Conservation (phyloP, 495 filamentous ascomycete species). For the Daldinia loculata region DNA sequence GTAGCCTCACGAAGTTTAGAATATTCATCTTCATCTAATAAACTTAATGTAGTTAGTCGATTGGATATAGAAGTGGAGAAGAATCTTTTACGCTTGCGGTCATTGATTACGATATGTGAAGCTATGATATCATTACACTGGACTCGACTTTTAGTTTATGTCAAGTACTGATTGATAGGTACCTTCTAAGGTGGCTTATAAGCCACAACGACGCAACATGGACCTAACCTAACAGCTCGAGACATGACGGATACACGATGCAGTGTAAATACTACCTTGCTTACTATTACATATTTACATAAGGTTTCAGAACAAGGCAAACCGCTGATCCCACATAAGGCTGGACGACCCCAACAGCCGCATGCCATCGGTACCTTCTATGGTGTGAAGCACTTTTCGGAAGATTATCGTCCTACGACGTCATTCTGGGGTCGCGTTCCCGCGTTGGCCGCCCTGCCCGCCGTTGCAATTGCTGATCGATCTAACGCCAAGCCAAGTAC, state of each 20-base stretch:
- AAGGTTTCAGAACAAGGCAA: conserved; percentile 27
- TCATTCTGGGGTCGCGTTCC: conserved; percentile 31
- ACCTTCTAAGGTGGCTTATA: no score
- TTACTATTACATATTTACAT: background rate
- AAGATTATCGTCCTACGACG: conserved; percentile 33
- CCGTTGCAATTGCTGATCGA: conserved; percentile 37
- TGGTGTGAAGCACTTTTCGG: conserved; percentile 30
- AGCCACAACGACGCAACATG: background rate
- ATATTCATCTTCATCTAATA: conserved; percentile 25
- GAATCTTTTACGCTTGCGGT: conserved; percentile 15
- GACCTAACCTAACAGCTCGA: background rate
- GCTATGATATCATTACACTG: conserved; percentile 26
- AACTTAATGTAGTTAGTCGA: conserved; percentile 25
- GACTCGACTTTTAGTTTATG: background rate
- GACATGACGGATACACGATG: background rate
- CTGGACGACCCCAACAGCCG: conserved; percentile 28
- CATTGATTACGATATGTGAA: conserved; percentile 26
- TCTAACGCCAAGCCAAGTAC: conserved; percentile 10
- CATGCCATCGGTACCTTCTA: conserved; percentile 2
- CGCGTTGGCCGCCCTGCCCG: conserved; percentile 12
- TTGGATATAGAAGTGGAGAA: conserved; percentile 17
- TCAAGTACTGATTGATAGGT: background rate
- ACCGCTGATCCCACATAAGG: conserved; percentile 35
- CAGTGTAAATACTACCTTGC: conserved; percentile 2
- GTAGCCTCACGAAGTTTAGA: background rate